Evolutionary conservation across 192 early-diverging fungal species (phyloP), one percentile per base, ranked within the genome.

Genomic region (Umbelopsis sp.): DNA sequence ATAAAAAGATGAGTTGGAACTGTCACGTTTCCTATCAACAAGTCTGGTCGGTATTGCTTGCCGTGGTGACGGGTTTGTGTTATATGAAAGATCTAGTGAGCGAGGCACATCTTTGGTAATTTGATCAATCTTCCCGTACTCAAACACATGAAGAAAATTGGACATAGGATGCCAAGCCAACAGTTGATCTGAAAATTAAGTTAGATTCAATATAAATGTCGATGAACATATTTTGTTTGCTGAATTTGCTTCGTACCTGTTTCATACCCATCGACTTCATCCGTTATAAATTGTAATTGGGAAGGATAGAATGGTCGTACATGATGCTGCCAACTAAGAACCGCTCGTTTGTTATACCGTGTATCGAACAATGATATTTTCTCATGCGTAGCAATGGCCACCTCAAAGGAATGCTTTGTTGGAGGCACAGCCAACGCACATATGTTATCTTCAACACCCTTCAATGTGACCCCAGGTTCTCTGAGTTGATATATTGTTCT

Each of bases 391-490:
- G 56, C 56, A 17, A 62, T 32, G 4, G 56, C 56, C 0, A 62
- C 31, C n/a, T 62, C 56, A 17, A 32, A 62, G 17, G 56, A 34
- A 20, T 62, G 56, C 17, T 36, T 31, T 14, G 16, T 62, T 20
- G 56, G 31, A 20, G 56, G 56, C 16, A 62, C 56, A 11, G 56
- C 56, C 17, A 62, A 34, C 17, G 56, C 56, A 7, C 56, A 62
- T 11, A 62, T 62, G 2, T 62, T 62, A 26, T 62, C 29, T 20
- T 31, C 56, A 2, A 62, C 4, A 34, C 31, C 4, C 17, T 31
- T 62, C 31, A 20, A 5, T 1, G 16, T 16, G 16, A 2, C 8
- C 47, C 6, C 5, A 17, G 47, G 5, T 4, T 49, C n/a, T 49
- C 47, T 49, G 20, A 49, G 16, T 4, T 49, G 16, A 5, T 29